A percentile compares a stretch with the other conserved stretches of the same genome.
phyloP scores from a whole-genome alignment of 495 filamentous ascomycete species.

The Talaromyces trachyspermus region DNA sequence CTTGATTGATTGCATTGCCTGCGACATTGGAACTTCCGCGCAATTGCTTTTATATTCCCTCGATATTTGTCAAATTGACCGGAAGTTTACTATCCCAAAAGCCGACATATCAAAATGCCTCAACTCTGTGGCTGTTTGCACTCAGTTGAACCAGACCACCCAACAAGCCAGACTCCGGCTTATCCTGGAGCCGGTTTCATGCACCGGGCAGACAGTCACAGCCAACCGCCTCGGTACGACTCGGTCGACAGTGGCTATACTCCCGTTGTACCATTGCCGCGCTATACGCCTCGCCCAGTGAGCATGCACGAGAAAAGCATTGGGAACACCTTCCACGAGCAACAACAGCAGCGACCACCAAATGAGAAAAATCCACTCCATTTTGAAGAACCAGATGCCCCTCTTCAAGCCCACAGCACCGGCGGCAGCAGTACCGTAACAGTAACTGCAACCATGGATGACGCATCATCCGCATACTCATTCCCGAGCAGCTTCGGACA shows the following conservation, averaged over 20 bases:
- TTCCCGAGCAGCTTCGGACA: conserved; percentile 43
- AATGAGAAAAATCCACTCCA: conserved; percentile 30
- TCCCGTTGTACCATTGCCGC: conserved; percentile 30
- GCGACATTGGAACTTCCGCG: too few species aligned
- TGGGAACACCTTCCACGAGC: conserved; percentile 16
- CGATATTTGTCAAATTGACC: conserved; percentile 8
- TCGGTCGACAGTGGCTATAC: conserved; percentile 25
- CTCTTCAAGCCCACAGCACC: background rate
- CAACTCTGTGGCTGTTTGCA: conserved; percentile 23
- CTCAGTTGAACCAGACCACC: conserved; percentile 24
- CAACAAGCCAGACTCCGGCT: conserved; percentile 32
- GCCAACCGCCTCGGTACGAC: conserved; percentile 12
- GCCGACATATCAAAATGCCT: conserved; percentile 13
- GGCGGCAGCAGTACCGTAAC: conserved; percentile 7
- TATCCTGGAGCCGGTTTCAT: conserved; percentile 17
- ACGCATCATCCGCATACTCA: conserved; percentile 36
- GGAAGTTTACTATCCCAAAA: conserved; percentile 15
- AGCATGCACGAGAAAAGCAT: conserved; percentile 39
- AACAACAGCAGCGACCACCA: background rate
- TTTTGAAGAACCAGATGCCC: conserved; percentile 12
- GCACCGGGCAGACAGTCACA: conserved; percentile 10
- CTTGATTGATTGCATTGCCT: too few species aligned
- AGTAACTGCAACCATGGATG: conserved; percentile 8
- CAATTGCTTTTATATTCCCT: background rate
- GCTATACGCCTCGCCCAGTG: conserved; percentile 35